Conservation (phyloP, 352 stramenopile species). For the Globisporangium spiculum region DNA sequence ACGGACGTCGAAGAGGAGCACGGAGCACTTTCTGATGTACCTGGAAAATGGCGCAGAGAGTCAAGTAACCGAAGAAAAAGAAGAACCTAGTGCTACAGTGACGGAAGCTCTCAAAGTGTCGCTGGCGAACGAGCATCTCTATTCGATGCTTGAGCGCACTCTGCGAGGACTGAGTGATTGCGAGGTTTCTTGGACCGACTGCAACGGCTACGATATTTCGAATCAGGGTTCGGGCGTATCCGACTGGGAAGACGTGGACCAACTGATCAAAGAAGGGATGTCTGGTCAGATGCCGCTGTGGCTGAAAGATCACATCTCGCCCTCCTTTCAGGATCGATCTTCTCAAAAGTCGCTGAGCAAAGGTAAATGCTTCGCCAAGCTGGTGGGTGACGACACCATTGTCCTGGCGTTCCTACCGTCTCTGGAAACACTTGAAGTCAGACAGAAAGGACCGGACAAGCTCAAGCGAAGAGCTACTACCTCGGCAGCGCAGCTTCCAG, state of each 20-base stretch:
- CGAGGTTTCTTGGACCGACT: slow-evolving; percentile 84
- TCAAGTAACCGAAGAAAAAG: slow-evolving; percentile 3
- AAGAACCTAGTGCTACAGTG: neutral
- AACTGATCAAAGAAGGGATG: slow-evolving; percentile 40
- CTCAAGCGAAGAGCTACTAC: slow-evolving; percentile 9
- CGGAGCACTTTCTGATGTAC: slow-evolving; percentile 87
- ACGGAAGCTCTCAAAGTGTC: slow-evolving; percentile 28
- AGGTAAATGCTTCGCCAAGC: slow-evolving; percentile 85
- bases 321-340: slow-evolving; percentile 40
- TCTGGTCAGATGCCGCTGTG: slow-evolving; percentile 69
- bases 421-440: slow-evolving; percentile 49
- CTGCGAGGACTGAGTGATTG: slow-evolving; percentile 76
- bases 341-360: slow-evolving; percentile 45
- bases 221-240: slow-evolving; percentile 10
- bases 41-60: slow-evolving; percentile 37
- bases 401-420: slow-evolving; percentile 79
- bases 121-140: slow-evolving; percentile 74
- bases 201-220: slow-evolving; percentile 41
- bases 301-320: slow-evolving; percentile 48
- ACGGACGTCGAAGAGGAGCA: slow-evolving; percentile 55
- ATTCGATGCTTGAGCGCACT: slow-evolving; percentile 85
- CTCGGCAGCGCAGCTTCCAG: slow-evolving; percentile 1
- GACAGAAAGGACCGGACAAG: slow-evolving; percentile 27
- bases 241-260: slow-evolving; percentile 32
- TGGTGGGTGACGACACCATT: slow-evolving; percentile 66